Evolutionary conservation across 225 moss, liverwort and hornwort genomes (phyloP).

Genomic region (Bryum argenteum): DNA sequence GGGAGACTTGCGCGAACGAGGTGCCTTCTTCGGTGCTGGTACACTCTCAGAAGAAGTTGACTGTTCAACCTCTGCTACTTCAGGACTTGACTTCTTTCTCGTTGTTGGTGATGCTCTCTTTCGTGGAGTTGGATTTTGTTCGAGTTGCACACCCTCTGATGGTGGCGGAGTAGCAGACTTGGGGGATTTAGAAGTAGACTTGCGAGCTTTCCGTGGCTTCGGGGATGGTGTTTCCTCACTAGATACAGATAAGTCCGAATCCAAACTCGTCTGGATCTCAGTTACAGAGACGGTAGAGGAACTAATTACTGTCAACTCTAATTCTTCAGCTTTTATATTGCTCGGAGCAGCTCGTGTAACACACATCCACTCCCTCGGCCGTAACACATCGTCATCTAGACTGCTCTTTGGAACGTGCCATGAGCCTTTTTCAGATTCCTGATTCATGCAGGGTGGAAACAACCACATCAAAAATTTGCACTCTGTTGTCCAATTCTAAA

Average conservation of each 20-base stretch:
- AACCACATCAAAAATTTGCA: slow-evolving; percentile 11
- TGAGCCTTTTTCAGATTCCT: slow-evolving; percentile 87
- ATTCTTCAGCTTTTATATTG: slow-evolving; percentile 22
- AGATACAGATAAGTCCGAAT: slow-evolving; percentile 13
- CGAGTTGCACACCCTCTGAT: slow-evolving; percentile 15
- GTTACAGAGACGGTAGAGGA: slow-evolving; percentile 23
- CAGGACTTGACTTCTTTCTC: too few species aligned
- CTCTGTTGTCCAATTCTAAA: background rate
- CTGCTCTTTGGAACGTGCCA: slow-evolving; percentile 84
- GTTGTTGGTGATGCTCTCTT: too few species aligned
- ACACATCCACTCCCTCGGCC: slow-evolving; percentile 82
- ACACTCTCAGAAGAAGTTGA: slow-evolving; percentile 15
- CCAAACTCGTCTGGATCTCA: slow-evolving; percentile 22
- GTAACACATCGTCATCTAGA: slow-evolving; percentile 54
- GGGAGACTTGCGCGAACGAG: background rate
- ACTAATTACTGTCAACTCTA: slow-evolving; percentile 26
- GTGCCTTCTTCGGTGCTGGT: slow-evolving; percentile 20
- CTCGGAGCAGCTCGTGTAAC: slow-evolving; percentile 55
- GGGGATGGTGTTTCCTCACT: slow-evolving; percentile 22
- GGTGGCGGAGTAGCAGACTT: slow-evolving; percentile 17
- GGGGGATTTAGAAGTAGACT: slow-evolving; percentile 21
- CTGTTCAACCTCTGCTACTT: background rate
- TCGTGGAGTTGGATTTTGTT: background rate
- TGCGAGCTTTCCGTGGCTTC: slow-evolving; percentile 36
- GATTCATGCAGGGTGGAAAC: slow-evolving; percentile 22